Conservation (phyloP, 176 grass and related monocot species). For the Oropetium thomaeum region DNA sequence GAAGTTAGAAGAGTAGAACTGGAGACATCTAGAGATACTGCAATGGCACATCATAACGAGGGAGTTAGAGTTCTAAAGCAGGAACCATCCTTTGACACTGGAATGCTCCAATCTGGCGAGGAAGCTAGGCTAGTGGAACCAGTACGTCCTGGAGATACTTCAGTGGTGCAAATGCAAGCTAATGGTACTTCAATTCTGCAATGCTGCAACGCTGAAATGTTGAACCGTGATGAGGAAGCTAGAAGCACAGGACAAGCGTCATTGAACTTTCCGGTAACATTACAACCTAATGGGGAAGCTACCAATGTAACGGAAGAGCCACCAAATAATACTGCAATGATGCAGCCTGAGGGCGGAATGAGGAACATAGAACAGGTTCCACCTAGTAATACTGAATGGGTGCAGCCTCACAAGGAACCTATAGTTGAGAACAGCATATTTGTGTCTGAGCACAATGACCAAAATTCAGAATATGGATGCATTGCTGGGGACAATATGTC, state of each 20-base stretch:
- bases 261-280: neutral
- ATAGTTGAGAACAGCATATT: slow-evolving; percentile 10
- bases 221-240: neutral
- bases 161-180: neutral
- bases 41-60: neutral
- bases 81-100: neutral
- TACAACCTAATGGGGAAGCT: slow-evolving; percentile 10
- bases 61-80: neutral
- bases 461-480: neutral
- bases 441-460: neutral
- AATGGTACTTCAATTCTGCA: neutral
- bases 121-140: neutral
- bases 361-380: neutral
- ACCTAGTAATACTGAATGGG: slow-evolving; percentile 6
- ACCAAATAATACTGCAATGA: neutral
- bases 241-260: neutral
- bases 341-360: neutral
- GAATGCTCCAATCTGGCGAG: neutral
- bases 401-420: slow-evolving; percentile 14
- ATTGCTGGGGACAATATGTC: neutral
- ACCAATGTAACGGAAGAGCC: neutral
- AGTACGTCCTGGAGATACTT: slow-evolving; percentile 10
- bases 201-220: slow-evolving; percentile 7
- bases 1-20: neutral
- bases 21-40: neutral